phyloP scores from a whole-genome alignment of 371 early-diverging fungal genomes.

The Apophysomyces elegans region DNA sequence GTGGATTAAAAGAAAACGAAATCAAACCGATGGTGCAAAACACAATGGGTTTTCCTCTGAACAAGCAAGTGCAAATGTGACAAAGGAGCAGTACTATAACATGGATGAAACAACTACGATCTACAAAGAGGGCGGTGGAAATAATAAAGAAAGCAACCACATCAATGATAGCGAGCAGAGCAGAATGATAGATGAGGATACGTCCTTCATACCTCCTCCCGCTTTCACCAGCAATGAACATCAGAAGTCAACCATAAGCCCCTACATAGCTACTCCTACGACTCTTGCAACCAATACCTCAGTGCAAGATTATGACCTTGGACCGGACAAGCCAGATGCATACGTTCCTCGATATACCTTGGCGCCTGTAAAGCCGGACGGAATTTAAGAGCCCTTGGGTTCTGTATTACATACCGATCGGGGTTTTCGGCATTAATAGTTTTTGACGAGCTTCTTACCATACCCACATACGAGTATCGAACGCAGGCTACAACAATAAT shows the following conservation, averaged over 20 bases:
- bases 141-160: not conserved
- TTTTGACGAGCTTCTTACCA: no score
- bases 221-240: not conserved
- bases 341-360: not conserved
- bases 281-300: not conserved
- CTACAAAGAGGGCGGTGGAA: not conserved
- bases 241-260: not conserved
- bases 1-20: not conserved
- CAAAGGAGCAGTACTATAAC: not conserved
- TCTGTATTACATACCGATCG: no score
- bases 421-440: no score
- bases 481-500: no score
- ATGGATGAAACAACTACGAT: not conserved
- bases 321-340: constrained; percentile 1
- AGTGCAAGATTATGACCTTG: not conserved
- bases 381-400: not conserved
- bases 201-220: not conserved
- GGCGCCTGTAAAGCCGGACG: not conserved
- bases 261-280: not conserved
- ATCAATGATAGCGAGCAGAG: not conserved
- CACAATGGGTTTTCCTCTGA: not conserved
- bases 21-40: not conserved
- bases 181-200: not conserved
- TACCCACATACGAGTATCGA: no score
- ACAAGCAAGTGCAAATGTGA: not conserved